Evolutionary conservation across 768 basidiomycete species (phyloP).

Genomic region (Boletus reticulatus): DNA sequence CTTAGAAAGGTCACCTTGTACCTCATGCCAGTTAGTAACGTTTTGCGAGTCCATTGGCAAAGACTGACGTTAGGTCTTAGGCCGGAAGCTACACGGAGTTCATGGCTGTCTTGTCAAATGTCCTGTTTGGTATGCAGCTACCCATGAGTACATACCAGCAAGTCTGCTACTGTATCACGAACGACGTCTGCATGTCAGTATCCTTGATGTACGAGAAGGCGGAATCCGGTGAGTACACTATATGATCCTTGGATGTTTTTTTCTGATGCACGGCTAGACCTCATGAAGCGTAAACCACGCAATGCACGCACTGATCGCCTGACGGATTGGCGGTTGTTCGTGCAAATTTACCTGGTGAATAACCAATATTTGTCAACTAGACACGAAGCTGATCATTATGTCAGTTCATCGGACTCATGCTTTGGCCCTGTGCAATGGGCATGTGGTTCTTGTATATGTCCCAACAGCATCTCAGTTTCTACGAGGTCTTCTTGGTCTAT

Average conservation of each 20-base stretch:
- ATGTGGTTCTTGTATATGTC: slow-evolving; percentile 42
- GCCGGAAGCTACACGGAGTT: slow-evolving; percentile 58
- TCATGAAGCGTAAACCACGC: slow-evolving; percentile 48
- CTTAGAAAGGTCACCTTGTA: slow-evolving; percentile 48
- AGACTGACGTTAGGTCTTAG: slow-evolving; percentile 17
- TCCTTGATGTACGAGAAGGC: slow-evolving; percentile 51
- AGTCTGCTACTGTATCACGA: slow-evolving; percentile 51
- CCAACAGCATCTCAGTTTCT: slow-evolving; percentile 32
- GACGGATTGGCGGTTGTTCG: slow-evolving; percentile 46
- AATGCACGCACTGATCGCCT: slow-evolving; percentile 47
- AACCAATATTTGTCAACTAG: background rate
- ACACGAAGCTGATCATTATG: background rate
- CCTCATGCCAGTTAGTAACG: slow-evolving; percentile 37
- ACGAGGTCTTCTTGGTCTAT: slow-evolving; percentile 37
- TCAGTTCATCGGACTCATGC: slow-evolving; percentile 42
- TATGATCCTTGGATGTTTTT: background rate
- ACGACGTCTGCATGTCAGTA: slow-evolving; percentile 50
- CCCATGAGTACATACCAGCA: slow-evolving; percentile 53
- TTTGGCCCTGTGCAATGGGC: slow-evolving; percentile 43
- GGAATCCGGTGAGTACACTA: slow-evolving; percentile 37
- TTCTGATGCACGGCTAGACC: slow-evolving; percentile 27
- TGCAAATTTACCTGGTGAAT: slow-evolving; percentile 46
- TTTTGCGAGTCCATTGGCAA: background rate
- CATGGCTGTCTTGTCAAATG: slow-evolving; percentile 54
- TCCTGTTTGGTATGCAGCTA: slow-evolving; percentile 60